A percentile compares a stretch with the other conserved stretches of the same genome.
Evolutionary conservation across 2,329 filamentous ascomycete genomes (phyloP).

Genomic region (Colletotrichum lupini): DNA sequence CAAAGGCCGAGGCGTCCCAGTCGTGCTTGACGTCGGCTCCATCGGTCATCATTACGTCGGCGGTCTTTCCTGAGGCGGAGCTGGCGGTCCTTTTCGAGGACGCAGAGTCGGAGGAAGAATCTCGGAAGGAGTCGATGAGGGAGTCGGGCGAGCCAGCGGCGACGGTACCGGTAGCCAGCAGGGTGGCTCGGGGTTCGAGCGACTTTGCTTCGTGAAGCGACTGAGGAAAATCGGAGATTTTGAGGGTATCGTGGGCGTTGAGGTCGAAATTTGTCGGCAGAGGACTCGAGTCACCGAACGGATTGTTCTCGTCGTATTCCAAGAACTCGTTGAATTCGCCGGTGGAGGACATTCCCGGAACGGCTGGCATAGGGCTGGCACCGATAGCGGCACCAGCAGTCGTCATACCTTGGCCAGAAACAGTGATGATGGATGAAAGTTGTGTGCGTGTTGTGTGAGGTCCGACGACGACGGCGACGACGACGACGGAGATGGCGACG

Average conservation of each 20-base stretch:
- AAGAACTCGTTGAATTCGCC: slow-evolving; percentile 46
- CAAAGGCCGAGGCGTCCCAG: slow-evolving; percentile 52
- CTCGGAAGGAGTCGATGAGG: slow-evolving; percentile 55
- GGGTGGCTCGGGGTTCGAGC: slow-evolving; percentile 33
- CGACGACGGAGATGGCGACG: slow-evolving; percentile 29
- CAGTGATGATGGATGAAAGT: slow-evolving; percentile 17
- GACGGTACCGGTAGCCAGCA: slow-evolving; percentile 40
- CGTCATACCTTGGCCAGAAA: slow-evolving; percentile 37
- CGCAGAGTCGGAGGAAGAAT: slow-evolving; percentile 64
- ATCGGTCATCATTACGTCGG: slow-evolving; percentile 57
- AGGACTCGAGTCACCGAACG: slow-evolving; percentile 45
- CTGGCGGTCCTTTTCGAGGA: slow-evolving; percentile 60
- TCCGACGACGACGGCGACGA: slow-evolving; percentile 22
- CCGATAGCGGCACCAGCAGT: slow-evolving; percentile 38
- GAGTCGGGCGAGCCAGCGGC: slow-evolving; percentile 54
- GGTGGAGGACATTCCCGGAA: slow-evolving; percentile 48
- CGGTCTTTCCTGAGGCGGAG: slow-evolving; percentile 58
- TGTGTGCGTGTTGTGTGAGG: slow-evolving; percentile 6
- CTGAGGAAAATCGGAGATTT: slow-evolving; percentile 44
- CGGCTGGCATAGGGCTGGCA: slow-evolving; percentile 53
- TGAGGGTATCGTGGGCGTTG: slow-evolving; percentile 50
- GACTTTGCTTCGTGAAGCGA: slow-evolving; percentile 31
- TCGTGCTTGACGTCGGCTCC: slow-evolving; percentile 52
- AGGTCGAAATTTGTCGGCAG: slow-evolving; percentile 44
- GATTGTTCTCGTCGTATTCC: slow-evolving; percentile 50